Percentiles rank a stretch among this genome's conserved stretches.
phyloP scores from a whole-genome alignment of 2,329 filamentous ascomycete genomes.

The Grosmannia clavigera region DNA sequence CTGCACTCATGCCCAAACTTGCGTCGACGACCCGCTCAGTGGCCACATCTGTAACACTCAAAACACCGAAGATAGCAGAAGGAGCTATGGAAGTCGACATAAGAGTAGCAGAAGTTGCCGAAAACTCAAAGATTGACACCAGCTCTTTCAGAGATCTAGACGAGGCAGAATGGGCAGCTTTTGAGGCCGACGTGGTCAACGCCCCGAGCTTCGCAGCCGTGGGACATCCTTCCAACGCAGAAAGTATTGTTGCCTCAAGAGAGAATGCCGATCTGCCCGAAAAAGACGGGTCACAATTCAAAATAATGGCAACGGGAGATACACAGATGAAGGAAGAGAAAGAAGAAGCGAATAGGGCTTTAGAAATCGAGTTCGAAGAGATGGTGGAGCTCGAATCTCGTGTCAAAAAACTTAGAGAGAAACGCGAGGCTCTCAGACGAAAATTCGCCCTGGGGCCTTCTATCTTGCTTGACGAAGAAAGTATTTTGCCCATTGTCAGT shows the following conservation, averaged over 20 bases:
- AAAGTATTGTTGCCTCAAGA: not conserved
- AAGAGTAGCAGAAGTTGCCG: too few species aligned
- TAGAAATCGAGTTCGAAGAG: slow-evolving; percentile 70
- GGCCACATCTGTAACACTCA: not conserved
- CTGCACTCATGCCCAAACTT: not conserved
- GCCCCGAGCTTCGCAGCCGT: slow-evolving; percentile 25
- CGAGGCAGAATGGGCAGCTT: slow-evolving; percentile 77
- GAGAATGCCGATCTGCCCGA: not conserved
- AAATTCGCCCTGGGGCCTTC: slow-evolving; percentile 8
- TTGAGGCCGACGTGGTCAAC: slow-evolving; percentile 61
- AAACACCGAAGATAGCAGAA: not conserved
- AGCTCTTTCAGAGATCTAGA: slow-evolving; percentile 30
- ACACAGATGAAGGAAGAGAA: slow-evolving; percentile 49
- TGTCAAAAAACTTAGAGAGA: slow-evolving; percentile 55
- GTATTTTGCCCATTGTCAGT: slow-evolving; percentile 24
- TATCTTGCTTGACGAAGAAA: slow-evolving; percentile 19
- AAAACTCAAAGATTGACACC: not conserved
- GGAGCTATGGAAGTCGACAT: not conserved
- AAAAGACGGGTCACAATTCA: not conserved
- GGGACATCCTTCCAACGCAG: not conserved
- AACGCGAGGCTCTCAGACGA: slow-evolving; percentile 47
- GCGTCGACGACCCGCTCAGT: not conserved
- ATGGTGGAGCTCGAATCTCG: slow-evolving; percentile 70
- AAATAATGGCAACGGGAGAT: not conserved
- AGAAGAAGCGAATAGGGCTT: slow-evolving; percentile 60